Conservation (phyloP, 2,329 filamentous ascomycete genomes). For the Cucurbitaria berberidis region DNA sequence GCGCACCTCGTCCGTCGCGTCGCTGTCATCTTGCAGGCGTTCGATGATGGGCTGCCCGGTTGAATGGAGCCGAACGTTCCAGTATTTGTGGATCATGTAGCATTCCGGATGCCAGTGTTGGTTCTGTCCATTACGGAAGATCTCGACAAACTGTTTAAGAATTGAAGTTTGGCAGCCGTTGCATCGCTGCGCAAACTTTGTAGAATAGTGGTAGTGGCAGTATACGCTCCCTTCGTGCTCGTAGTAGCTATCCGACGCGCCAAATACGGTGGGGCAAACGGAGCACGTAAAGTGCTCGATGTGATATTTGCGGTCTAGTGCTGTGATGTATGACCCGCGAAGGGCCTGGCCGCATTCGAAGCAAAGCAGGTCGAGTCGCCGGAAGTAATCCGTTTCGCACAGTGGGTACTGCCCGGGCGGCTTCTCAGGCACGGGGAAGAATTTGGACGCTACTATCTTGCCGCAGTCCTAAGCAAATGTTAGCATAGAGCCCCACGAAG, state of each 20-base stretch:
- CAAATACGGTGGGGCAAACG: conserved; percentile 95
- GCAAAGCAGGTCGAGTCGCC: conserved; percentile 87
- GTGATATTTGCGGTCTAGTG: conserved; percentile 92
- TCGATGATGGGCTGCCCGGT: conserved; percentile 50
- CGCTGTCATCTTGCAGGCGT: conserved; percentile 51
- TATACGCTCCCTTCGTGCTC: conserved; percentile 96
- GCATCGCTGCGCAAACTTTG: conserved; percentile 92
- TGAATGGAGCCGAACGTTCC: conserved; percentile 83
- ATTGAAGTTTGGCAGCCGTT: conserved; percentile 98
- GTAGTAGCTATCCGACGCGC: conserved; percentile 97
- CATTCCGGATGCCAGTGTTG: conserved; percentile 99
- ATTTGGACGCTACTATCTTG: conserved; percentile 96
- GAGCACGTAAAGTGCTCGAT: conserved; percentile 99
- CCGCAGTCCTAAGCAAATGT: conserved; percentile 76
- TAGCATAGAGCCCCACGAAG: conserved; percentile 1
- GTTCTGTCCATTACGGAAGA: conserved; percentile 96
- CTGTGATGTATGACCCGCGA: conserved; percentile 96
- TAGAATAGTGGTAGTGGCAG: conserved; percentile 99
- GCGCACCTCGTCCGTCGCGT: conserved; percentile 71
- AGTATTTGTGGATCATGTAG: conserved; percentile 99
- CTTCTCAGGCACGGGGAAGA: conserved; percentile 95
- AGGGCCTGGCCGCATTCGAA: conserved; percentile 91
- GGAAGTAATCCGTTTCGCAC: conserved; percentile 97
- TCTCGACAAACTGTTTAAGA: conserved; percentile 98
- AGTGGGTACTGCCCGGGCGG: conserved; percentile 90